Base-by-base conservation (phyloP, 768 basidiomycete species). In the Hortiboletus flavorubellus region DNA sequence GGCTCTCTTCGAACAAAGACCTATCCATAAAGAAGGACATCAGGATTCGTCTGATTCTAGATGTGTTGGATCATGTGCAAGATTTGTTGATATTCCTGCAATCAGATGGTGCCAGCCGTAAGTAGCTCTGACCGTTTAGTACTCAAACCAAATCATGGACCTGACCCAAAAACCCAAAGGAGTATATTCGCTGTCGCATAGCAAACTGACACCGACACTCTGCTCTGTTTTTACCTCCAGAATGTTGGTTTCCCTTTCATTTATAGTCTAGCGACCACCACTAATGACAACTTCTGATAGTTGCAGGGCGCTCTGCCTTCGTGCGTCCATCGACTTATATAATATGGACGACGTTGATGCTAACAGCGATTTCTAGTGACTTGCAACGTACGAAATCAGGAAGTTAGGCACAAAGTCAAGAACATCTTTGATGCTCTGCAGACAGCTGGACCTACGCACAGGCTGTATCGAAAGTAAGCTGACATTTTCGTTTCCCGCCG, bases 231-330 rank as follows among this genome's bases (percentile, higher is more conserved):
- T 80, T 55, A 73, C 76, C 8, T 69, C 75, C n/a, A 73, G 82
- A 43, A 67, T 83, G 82, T 83, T 58, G 57, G 81, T 70, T 11
- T 23, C 0, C 11, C 11, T 42, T 21, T 53, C 31, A 4, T 51
- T 55, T 48, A 26, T 26, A 26, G 26, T 26, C 26, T 26, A 4
- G 5, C 26, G 4, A 26, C 26, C 4, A 46, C 53, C 60, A 46
- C 53, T 61, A 16, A 59, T 16, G 4, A 42, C 7, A 7, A n/a
- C 14, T 5, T 43, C 50, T 33, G 18, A 35, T 41, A 84, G 83
- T 18, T 83, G 79, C 59, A 71, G 74, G 56, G 71, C 74, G 9
- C 59, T 84, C 8, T 78, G 76, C 52, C 62, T 84, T 33, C 57
- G 84, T 84, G 63, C 44, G 79, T 74, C 7, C 21, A 41, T 34